Evolutionary conservation across 805 yeast species (phyloP).

Genomic region (Metschnikowia amazonensis): DNA sequence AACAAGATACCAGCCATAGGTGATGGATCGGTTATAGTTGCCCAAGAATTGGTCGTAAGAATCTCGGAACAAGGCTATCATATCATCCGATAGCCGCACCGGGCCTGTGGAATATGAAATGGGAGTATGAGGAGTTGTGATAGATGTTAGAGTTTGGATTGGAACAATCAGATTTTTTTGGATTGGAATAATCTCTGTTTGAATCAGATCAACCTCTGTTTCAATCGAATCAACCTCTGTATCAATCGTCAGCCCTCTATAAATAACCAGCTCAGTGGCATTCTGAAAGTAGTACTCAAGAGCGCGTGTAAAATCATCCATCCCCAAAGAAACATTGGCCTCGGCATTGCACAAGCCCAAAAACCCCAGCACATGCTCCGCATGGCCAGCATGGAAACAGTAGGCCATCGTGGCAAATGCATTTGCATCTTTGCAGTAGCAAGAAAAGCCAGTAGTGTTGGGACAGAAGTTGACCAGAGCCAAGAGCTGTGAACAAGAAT

Average conservation of each 20-base stretch:
- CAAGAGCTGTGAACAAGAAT: slow-evolving; percentile 29
- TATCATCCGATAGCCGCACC: slow-evolving; percentile 23
- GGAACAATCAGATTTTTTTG: too few relatives aligned
- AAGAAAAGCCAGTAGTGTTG: slow-evolving; percentile 8
- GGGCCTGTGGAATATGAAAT: too few relatives aligned
- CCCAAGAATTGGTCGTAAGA: slow-evolving; percentile 39
- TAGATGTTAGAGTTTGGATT: too few relatives aligned
- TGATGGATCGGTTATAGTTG: slow-evolving; percentile 42
- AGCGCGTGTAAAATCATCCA: slow-evolving; percentile 22
- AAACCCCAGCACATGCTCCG: slow-evolving; percentile 23
- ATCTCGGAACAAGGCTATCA: slow-evolving; percentile 18
- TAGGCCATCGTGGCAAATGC: slow-evolving; percentile 38
- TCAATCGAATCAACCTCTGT: too few relatives aligned
- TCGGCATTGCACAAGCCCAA: slow-evolving; percentile 24
- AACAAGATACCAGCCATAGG: slow-evolving; percentile 25
- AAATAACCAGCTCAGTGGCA: slow-evolving; percentile 1
- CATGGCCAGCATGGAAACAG: slow-evolving; percentile 29
- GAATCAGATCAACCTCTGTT: too few relatives aligned
- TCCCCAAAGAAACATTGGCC: slow-evolving; percentile 21
- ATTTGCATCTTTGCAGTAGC: slow-evolving; percentile 27
- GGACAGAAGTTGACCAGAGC: slow-evolving; percentile 21
- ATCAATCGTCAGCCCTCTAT: too few relatives aligned
- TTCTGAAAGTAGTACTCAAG: slow-evolving; percentile 7
- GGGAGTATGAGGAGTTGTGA: too few relatives aligned
- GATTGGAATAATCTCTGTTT: too few relatives aligned